Evolutionary conservation across 345 rosid species (phyloP), one percentile per base, ranked within the genome.

Genomic region (Heritiera littoralis): DNA sequence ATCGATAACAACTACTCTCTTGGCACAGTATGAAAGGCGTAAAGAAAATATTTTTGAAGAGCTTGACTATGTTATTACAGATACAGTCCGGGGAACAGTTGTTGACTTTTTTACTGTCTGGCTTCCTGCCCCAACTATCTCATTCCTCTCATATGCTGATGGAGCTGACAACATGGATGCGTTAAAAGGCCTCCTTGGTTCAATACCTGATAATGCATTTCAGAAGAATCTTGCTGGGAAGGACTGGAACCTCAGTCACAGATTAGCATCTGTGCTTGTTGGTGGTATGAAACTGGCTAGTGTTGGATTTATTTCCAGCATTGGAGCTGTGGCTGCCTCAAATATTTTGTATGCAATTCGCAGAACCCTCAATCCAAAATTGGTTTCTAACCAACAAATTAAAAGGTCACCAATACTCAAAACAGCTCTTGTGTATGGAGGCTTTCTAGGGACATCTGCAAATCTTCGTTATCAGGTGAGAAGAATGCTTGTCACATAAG

Each of bases 111-210:
- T 95, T 81, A 92, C 97, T 0, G 98, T 93, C 41, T 95, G 98
- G 97, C 95, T 95, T 78, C 97, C 98, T 77, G 95, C 98, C 30
- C 98, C 98, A 74, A 93, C 97, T 69, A 78, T 95, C 69, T 93
- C 98, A 12, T 95, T 95, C 79, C 87, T 93, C 79, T 92, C 95
- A 52, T 87, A 86, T 78, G 88, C 92, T 23, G 88, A 90, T 75
- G 92, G 89, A 43, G 72, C 95, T 48, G 88, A 90, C 81, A 83
- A 86, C 79, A 76, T 90, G 72, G 91, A 91, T 82, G 87, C 90
- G 58, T 75, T 93, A 51, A 84, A 81, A 80, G 95, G 92, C 52
- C 92, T 93, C 73, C 90, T 95, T 84, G 95, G 93, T 71, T 93
- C 95, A 60, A 91, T 93, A 76, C 98, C 98, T 13, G 98, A 93